These are phyloP conservation scores for Przewalskia tangutica DNA, from an alignment of 257 asterid genomes.

Conservation along the genomic window DNA sequence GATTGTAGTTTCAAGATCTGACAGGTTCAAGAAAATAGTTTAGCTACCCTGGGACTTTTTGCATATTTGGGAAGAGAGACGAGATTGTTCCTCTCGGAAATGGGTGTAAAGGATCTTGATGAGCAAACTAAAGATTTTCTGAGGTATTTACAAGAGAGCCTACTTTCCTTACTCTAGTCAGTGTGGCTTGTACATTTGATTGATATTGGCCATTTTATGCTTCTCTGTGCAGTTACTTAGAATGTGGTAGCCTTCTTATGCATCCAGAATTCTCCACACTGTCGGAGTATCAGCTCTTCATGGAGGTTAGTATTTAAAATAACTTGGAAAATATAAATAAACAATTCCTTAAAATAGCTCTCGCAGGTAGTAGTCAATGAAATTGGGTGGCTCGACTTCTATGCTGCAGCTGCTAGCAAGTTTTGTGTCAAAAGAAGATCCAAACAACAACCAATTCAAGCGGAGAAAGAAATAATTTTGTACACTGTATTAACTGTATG, in stretches of 20 bases:
- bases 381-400: conserved; percentile 77
- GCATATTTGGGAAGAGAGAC: conserved; percentile 77
- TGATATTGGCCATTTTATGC: conserved; percentile 1
- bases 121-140: conserved; percentile 51
- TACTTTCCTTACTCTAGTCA: background rate
- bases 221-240: conserved; percentile 52
- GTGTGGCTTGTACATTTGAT: background rate
- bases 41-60: conserved; percentile 64
- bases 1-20: conserved; percentile 7
- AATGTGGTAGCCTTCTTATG: conserved; percentile 53
- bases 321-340: background rate
- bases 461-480: conserved; percentile 56
- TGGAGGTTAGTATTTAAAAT: conserved; percentile 50
- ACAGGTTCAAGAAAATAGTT: conserved; percentile 48
- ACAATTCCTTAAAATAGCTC: conserved; percentile 7
- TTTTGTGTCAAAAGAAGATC: conserved; percentile 40
- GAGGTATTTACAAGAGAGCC: conserved; percentile 28
- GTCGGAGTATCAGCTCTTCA: conserved; percentile 60
- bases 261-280: conserved; percentile 56
- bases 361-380: conserved; percentile 62
- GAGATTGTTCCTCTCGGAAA: conserved; percentile 49
- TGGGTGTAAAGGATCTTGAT: conserved; percentile 50
- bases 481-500: conserved; percentile 52
- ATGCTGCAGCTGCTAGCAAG: conserved; percentile 31
- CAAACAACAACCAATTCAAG: conserved; percentile 49